Conservation (phyloP, 441 rosid genomes). For the Erodium moschatum region DNA sequence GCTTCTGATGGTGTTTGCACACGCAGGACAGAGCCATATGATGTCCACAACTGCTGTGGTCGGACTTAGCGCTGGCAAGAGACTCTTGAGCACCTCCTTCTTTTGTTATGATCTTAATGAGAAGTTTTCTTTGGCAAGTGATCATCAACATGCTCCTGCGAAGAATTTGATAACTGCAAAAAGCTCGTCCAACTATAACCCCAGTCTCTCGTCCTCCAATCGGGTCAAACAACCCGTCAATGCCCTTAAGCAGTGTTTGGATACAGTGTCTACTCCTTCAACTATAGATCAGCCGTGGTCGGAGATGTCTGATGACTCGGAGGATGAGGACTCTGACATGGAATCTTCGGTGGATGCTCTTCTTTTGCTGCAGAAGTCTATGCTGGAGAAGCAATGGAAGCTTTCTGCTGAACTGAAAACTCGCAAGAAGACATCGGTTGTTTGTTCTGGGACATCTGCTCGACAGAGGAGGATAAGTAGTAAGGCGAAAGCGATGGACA, state of each 20-base stretch:
- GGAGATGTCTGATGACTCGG: constrained; percentile 30
- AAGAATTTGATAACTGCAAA: constrained; percentile 43
- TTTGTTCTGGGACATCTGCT: constrained; percentile 76
- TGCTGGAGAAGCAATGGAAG: constrained; percentile 91
- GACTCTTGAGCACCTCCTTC: constrained; percentile 60
- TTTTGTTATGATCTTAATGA: constrained; percentile 55
- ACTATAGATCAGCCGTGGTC: constrained; percentile 30
- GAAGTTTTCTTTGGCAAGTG: constrained; percentile 41
- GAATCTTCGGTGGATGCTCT: constrained; percentile 64
- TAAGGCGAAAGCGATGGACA: constrained; percentile 37
- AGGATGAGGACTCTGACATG: constrained; percentile 42
- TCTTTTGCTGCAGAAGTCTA: constrained; percentile 73
- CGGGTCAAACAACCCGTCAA: constrained; percentile 37
- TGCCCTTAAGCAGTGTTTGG: constrained; percentile 53
- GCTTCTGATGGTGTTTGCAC: constrained; percentile 26
- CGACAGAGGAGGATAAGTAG: constrained; percentile 57
- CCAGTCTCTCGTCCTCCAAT: constrained; percentile 36
- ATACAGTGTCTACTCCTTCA: constrained; percentile 32
- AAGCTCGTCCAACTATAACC: constrained; percentile 44
- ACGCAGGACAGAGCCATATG: constrained; percentile 26
- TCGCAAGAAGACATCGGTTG: constrained; percentile 44
- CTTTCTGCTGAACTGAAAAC: constrained; percentile 48
- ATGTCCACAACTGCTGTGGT: constrained; percentile 79
- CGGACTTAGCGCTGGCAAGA: constrained; percentile 68
- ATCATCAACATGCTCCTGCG: constrained; percentile 37